Evolutionary conservation across 495 filamentous ascomycete species (phyloP), one percentile per base, ranked within the genome.

Genomic region (Penicillium subrubescens): DNA sequence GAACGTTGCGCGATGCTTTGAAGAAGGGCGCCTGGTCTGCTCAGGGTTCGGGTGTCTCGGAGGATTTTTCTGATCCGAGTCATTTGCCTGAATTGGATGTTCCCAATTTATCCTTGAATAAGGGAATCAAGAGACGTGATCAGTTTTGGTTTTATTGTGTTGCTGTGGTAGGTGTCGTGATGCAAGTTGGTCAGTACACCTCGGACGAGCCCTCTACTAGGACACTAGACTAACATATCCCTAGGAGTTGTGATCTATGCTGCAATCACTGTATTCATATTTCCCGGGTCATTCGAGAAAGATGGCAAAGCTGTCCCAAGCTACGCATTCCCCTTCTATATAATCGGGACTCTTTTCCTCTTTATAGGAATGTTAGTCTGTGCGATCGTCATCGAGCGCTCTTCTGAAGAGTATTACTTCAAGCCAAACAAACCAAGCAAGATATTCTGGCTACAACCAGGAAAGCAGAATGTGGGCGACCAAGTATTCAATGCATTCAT

Each of bases 41-140:
- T 8, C 48, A 63, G 8, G 43, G 35, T 7, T 35, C 44, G 2
- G 57, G 29, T 8, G n/a, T 48, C 14, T 48, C 35, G 5, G 0
- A 17, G 51, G 61, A 62, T n/a, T 19, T 34, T 8, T 33, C 11
- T 21, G 44, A 63, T n/a, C 35, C 37, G 0, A 50, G 6, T 37
- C 43, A 57, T 17, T 34, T 71, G 1, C 69, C 73, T 11, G 77
- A 79, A 37, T 66, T 77, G 25, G 76, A 79, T 61, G 74, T 78
- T 19, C 80, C 81, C 0, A 83, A 83, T 65, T 52, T 83, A 6
- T 82, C 81, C 0, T 71, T 83, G 71, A 83, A 82, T 35, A 78
- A 82, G 61, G 79, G 81, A 0, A 81, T 81, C 50, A 74, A 71
- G 27, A 60, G 71, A 37, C 67, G 70, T 43, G 59, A 67, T 15